Evolutionary conservation across 306 rosid species (phyloP), one percentile per base, ranked within the genome.

Genomic region (Rubus parviflorus): DNA sequence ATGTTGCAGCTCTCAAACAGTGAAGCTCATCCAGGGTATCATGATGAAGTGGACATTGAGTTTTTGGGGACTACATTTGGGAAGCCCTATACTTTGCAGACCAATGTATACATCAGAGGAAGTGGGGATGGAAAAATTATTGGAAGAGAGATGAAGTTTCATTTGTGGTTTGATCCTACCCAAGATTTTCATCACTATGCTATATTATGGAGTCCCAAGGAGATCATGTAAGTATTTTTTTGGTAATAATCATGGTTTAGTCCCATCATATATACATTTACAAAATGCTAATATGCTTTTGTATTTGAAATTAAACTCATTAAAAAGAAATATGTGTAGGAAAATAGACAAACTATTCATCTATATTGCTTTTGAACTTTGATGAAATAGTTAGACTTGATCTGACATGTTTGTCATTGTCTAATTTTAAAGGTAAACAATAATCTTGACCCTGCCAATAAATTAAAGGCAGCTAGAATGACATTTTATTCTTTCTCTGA

Each of bases 61-160:
- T 95, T 95, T 81, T 84, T 95, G 22, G 99, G 99, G 68, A 95
- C 99, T 7, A 95, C 99, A 78, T 90, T 95, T 78, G 99, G 96
- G 46, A 95, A 92, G 83, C 97, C 99, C 8, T 95, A 95, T 30
- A 95, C 97, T 13, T 83, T 95, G 57, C 99, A 95, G 56, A 95
- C 99, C 25, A 95, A 95, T 86, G 94, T 95, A 22, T 95, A 95
- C 67, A 88, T 95, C 64, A 91, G 97, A 86, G 99, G 99, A 53
- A 92, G 92, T 81, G 99, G 99, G 4, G 99, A 95, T 81, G 97
- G 91, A 6, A 90, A 58, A 75, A 87, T 92, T 48, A 85, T 92
- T 48, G 99, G 99, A 65, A 89, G 99, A 84, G 99, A 95, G 80
- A 95, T 95, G 96, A 92, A 95, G 79, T 95, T 95, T 77, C 97